phyloP scores from a whole-genome alignment of 345 rosid species.

The Salix udensis region DNA sequence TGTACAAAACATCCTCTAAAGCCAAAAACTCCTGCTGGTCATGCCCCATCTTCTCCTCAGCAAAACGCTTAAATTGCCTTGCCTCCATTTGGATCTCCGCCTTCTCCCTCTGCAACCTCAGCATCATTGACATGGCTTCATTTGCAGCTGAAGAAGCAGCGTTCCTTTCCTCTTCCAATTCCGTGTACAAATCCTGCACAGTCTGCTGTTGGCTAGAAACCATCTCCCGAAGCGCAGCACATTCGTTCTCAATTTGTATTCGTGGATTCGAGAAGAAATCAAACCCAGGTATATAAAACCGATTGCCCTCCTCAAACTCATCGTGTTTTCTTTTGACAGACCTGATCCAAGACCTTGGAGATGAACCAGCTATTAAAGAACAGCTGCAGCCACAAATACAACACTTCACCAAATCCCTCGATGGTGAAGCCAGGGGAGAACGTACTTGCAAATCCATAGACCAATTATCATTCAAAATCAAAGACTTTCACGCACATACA shows the following conservation, averaged over 20 bases:
- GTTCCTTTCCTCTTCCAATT: constrained; percentile 91
- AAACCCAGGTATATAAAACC: constrained; percentile 51
- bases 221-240: constrained; percentile 64
- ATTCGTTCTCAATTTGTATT: constrained; percentile 79
- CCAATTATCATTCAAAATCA: constrained; percentile 26
- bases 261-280: constrained; percentile 52
- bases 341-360: constrained; percentile 46
- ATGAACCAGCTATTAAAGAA: constrained; percentile 28
- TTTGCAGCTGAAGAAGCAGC: constrained; percentile 90
- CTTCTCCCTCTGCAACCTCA: constrained; percentile 93
- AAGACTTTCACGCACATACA: neutral
- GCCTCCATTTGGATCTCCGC: constrained; percentile 94
- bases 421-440: constrained; percentile 15
- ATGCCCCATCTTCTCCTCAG: constrained; percentile 89
- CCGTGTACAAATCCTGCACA: constrained; percentile 59
- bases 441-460: constrained; percentile 52
- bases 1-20: constrained; percentile 78
- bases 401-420: constrained; percentile 40
- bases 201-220: constrained; percentile 67
- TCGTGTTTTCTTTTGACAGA: constrained; percentile 69
- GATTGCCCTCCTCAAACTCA: constrained; percentile 48
- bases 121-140: constrained; percentile 98
- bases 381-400: constrained; percentile 66
- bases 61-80: constrained; percentile 80
- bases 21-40: constrained; percentile 75